phyloP scores from a whole-genome alignment of 352 stramenopile genomes.

The Globisporangium cylindrosporum region DNA sequence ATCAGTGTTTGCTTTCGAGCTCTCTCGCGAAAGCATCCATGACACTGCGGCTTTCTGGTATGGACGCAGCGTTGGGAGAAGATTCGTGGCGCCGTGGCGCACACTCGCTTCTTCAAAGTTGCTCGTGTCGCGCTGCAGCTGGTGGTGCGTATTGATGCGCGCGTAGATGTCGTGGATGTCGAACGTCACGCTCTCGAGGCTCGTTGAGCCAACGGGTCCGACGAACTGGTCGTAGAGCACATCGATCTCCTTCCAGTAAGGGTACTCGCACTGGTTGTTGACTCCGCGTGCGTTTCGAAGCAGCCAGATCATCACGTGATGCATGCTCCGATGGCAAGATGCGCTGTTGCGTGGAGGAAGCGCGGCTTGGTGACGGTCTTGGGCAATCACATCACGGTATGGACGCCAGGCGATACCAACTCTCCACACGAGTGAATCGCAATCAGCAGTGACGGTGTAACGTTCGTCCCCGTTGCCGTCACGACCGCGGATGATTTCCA shows the following conservation, averaged over 20 bases:
- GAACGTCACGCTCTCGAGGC: constrained; percentile 21
- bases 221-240: constrained; percentile 38
- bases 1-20: constrained; percentile 6
- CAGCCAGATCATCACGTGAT: constrained; percentile 61
- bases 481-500: constrained; percentile 28
- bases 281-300: constrained; percentile 23
- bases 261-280: constrained; percentile 30
- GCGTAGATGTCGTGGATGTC: constrained; percentile 61
- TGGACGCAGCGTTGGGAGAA: constrained; percentile 86
- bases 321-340: constrained; percentile 26
- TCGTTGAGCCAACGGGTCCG: neutral
- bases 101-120: constrained; percentile 21
- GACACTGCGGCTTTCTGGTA: constrained; percentile 97
- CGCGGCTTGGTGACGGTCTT: neutral
- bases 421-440: constrained; percentile 20
- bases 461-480: neutral
- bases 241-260: constrained; percentile 56
- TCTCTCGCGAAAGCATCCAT: constrained; percentile 93
- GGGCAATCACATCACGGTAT: constrained; percentile 22
- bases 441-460: neutral
- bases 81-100: constrained; percentile 24
- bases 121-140: constrained; percentile 31
- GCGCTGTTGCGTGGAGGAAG: constrained; percentile 12
- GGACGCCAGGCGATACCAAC: constrained; percentile 35
- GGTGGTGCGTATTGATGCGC: constrained; percentile 36